phyloP scores from a whole-genome alignment of 108 stramenopile genomes.

The Mayamaea pseudoterrestris region DNA sequence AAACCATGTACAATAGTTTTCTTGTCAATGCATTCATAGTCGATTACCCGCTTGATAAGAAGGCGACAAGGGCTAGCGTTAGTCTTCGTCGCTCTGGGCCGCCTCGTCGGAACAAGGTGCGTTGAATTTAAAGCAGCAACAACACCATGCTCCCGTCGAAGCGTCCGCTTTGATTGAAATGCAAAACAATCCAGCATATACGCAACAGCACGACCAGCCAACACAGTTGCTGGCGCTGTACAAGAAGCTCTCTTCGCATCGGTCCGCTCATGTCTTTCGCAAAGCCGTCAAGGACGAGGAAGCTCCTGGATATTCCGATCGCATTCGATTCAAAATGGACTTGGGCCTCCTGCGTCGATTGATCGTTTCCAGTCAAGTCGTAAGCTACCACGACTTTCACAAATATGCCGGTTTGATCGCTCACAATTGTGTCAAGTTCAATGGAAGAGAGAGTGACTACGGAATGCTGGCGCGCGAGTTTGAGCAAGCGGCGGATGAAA shows the following conservation, averaged over 20 bases:
- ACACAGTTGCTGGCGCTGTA: slow-evolving; percentile 39
- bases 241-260: slow-evolving; percentile 66
- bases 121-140: too few species aligned
- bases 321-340: slow-evolving; percentile 72
- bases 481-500: slow-evolving; percentile 40
- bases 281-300: slow-evolving; percentile 60
- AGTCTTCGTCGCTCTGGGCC: too few species aligned
- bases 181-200: slow-evolving; percentile 25
- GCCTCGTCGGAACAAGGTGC: too few species aligned
- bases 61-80: too few species aligned
- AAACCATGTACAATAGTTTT: too few species aligned
- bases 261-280: slow-evolving; percentile 65
- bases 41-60: too few species aligned
- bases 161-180: slow-evolving; percentile 11
- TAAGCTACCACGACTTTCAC: slow-evolving; percentile 41
- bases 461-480: slow-evolving; percentile 61
- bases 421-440: slow-evolving; percentile 68
- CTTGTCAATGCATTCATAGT: too few species aligned
- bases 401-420: slow-evolving; percentile 50
- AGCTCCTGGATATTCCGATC: slow-evolving; percentile 70
- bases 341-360: slow-evolving; percentile 62
- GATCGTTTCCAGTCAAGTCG: slow-evolving; percentile 38
- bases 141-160: too few species aligned
- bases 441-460: slow-evolving; percentile 72
- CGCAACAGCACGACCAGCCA: slow-evolving; percentile 23